These are phyloP conservation scores for Cryoendolithus antarcticus DNA, from an alignment of 2,329 filamentous ascomycete species.

Conservation along the genomic window DNA sequence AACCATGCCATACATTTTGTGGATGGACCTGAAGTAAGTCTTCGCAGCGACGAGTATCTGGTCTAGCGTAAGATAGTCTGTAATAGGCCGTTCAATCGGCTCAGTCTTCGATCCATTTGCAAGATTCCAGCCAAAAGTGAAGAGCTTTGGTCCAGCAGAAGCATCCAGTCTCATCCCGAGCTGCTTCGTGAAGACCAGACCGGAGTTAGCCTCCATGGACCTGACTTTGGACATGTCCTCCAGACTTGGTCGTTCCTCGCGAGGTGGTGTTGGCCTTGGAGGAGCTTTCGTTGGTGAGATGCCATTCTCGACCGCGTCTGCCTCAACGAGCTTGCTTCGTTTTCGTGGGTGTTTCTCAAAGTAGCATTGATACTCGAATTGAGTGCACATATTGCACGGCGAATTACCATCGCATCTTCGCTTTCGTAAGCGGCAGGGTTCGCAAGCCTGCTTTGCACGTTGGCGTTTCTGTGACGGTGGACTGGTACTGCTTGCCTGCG, in stretches of 20 bases:
- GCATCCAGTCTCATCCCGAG: slow-evolving; percentile 43
- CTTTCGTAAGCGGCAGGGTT: slow-evolving; percentile 43
- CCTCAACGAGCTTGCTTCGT: slow-evolving; percentile 21
- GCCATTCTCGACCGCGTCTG: slow-evolving; percentile 11
- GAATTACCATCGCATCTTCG: slow-evolving; percentile 43
- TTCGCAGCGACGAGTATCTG: slow-evolving; percentile 35
- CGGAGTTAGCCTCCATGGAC: slow-evolving; percentile 45
- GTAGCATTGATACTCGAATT: slow-evolving; percentile 42
- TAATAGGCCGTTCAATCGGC: slow-evolving; percentile 21
- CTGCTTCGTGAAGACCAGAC: slow-evolving; percentile 42
- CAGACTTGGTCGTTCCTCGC: slow-evolving; percentile 10
- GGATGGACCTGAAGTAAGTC: slow-evolving; percentile 42
- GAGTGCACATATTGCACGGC: slow-evolving; percentile 42
- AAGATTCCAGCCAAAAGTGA: slow-evolving; percentile 47
- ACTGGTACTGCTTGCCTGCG: background rate
- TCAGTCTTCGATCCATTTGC: slow-evolving; percentile 18
- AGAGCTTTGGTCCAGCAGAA: slow-evolving; percentile 39
- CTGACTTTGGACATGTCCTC: slow-evolving; percentile 23
- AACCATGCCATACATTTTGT: slow-evolving; percentile 43
- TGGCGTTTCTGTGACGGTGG: slow-evolving; percentile 19
- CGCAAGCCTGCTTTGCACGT: slow-evolving; percentile 24
- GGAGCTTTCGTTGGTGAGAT: slow-evolving; percentile 6
- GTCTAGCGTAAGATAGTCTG: slow-evolving; percentile 34
- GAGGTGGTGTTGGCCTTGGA: slow-evolving; percentile 6
- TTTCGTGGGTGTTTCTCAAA: slow-evolving; percentile 30